Evolutionary conservation across 305 asterid genomes (phyloP).

Genomic region (Salvia sclarea): DNA sequence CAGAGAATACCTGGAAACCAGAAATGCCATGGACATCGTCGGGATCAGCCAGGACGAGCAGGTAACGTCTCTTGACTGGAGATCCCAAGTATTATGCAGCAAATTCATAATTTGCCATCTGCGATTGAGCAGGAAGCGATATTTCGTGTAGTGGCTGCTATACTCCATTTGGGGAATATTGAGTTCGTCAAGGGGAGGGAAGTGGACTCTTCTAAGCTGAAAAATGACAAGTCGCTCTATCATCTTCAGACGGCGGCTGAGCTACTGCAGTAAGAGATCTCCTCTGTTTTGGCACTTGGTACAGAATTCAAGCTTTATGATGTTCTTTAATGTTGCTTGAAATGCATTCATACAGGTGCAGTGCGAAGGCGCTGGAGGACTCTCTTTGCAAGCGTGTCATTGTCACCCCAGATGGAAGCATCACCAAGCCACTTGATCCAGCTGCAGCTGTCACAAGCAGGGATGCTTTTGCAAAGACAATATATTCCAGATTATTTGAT

Average conservation of each 20-base stretch:
- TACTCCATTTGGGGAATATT: constrained; percentile 87
- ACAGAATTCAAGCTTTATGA: constrained; percentile 2
- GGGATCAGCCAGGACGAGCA: constrained; percentile 91
- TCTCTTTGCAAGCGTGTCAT: constrained; percentile 90
- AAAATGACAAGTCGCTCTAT: constrained; percentile 64
- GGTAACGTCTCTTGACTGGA: constrained; percentile 36
- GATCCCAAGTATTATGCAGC: not conserved
- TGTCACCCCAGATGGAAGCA: constrained; percentile 95
- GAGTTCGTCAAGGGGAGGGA: constrained; percentile 81
- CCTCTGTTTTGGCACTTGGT: constrained; percentile 20
- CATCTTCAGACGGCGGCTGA: constrained; percentile 92
- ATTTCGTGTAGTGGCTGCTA: constrained; percentile 90
- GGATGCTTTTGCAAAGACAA: constrained; percentile 91
- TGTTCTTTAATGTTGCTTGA: constrained; percentile 12
- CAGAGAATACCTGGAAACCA: constrained; percentile 83
- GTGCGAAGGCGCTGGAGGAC: constrained; percentile 68
- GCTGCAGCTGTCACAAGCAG: constrained; percentile 87
- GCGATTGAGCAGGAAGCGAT: constrained; percentile 66
- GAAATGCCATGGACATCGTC: constrained; percentile 94
- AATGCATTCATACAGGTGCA: constrained; percentile 57
- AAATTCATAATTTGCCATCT: not conserved
- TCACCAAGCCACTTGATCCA: constrained; percentile 85
- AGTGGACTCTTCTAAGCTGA: constrained; percentile 74
- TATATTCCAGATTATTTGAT: constrained; percentile 92
- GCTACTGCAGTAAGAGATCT: constrained; percentile 67